phyloP scores from a whole-genome alignment of 805 yeast species.

The Candida tammaniensis region DNA sequence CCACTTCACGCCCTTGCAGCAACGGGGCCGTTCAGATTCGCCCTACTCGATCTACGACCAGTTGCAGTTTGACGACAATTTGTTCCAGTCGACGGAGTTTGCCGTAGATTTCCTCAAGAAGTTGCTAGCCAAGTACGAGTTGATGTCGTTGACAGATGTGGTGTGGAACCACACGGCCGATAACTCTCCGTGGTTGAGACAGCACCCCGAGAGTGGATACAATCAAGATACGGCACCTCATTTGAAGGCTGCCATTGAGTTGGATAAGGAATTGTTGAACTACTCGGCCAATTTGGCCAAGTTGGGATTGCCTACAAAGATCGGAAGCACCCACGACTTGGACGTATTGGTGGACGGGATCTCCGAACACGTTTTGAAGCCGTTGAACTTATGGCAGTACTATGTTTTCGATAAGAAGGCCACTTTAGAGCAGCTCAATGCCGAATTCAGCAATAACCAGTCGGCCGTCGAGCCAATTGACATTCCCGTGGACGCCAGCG shows the following conservation, averaged over 20 bases:
- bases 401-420: slow-evolving; percentile 64
- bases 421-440: slow-evolving; percentile 38
- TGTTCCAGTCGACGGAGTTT: slow-evolving; percentile 55
- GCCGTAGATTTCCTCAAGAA: slow-evolving; percentile 49
- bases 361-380: slow-evolving; percentile 61
- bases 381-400: slow-evolving; percentile 80
- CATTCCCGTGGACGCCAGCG: slow-evolving; percentile 43
- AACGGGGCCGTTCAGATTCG: slow-evolving; percentile 85
- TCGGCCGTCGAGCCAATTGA: slow-evolving; percentile 27
- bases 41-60: slow-evolving; percentile 94
- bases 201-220: slow-evolving; percentile 90
- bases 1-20: slow-evolving; percentile 92
- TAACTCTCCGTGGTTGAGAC: slow-evolving; percentile 80
- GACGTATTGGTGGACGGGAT: slow-evolving; percentile 64
- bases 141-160: slow-evolving; percentile 83
- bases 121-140: slow-evolving; percentile 53
- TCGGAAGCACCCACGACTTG: slow-evolving; percentile 54
- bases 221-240: slow-evolving; percentile 87
- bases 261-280: slow-evolving; percentile 66
- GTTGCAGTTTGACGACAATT: slow-evolving; percentile 63
- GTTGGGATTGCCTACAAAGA: slow-evolving; percentile 59
- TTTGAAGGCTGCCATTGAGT: slow-evolving; percentile 75
- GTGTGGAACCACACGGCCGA: slow-evolving; percentile 95
- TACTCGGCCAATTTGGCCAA: slow-evolving; percentile 58
- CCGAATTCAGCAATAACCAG: slow-evolving; percentile 29